These are phyloP conservation scores for Colletotrichum tamarilloi DNA, from an alignment of 2,329 filamentous ascomycete genomes.

Conservation along the genomic window DNA sequence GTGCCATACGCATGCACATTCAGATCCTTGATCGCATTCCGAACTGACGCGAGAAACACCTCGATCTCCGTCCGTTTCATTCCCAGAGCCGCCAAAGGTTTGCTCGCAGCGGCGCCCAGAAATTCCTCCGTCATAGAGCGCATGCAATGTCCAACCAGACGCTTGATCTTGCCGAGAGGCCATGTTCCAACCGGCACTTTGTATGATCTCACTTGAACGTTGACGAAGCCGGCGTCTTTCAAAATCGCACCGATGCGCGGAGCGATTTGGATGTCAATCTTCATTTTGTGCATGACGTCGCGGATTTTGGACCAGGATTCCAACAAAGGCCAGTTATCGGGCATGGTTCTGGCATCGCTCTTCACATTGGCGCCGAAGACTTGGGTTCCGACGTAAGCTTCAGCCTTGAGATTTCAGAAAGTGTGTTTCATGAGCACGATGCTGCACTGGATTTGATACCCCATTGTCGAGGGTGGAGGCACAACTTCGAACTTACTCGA, in stretches of 20 bases:
- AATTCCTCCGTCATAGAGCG: neutral
- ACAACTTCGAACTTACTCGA: neutral
- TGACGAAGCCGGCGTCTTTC: neutral
- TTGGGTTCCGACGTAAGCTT: conserved; percentile 58
- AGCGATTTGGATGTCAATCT: neutral
- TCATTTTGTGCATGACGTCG: neutral
- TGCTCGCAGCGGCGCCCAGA: neutral
- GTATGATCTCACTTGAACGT: neutral
- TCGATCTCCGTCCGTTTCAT: neutral
- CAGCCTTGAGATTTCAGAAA: conserved; percentile 48
- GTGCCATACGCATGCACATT: neutral
- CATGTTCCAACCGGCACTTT: neutral
- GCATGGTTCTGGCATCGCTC: conserved; percentile 47
- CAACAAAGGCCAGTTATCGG: conserved; percentile 30
- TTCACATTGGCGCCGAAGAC: conserved; percentile 53
- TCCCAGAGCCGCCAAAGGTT: neutral
- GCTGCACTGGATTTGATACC: neutral
- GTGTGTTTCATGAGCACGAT: conserved; percentile 13
- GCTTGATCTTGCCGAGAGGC: neutral
- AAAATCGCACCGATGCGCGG: neutral
- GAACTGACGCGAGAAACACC: neutral
- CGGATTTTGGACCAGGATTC: neutral
- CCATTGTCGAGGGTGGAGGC: conserved; percentile 5
- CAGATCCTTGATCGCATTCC: neutral
- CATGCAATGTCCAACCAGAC: neutral